Percentiles rank a stretch among this genome's conserved stretches.
Conservation (phyloP, 768 basidiomycete genomes). For the Rhizopogon vinicolor region DNA sequence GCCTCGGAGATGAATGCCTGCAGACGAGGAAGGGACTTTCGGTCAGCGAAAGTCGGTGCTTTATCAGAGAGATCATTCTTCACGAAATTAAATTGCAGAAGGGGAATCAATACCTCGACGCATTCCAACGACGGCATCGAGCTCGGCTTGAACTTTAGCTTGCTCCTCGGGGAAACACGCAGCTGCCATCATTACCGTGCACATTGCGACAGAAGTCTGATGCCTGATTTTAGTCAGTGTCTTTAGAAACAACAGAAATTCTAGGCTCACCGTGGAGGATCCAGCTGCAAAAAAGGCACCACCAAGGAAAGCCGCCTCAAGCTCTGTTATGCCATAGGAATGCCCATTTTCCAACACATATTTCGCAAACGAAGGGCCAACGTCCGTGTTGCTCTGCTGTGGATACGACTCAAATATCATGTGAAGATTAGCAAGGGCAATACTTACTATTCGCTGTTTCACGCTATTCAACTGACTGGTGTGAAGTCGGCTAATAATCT, state of each 20-base stretch:
- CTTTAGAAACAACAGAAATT: not conserved
- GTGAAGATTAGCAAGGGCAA: not conserved
- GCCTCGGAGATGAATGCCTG: conserved; percentile 1
- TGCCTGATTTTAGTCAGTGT: not conserved
- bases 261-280: conserved; percentile 36
- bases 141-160: conserved; percentile 38
- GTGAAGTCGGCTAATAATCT: no score
- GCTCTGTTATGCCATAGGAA: conserved; percentile 41
- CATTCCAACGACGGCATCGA: conserved; percentile 42
- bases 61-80: not conserved
- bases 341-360: conserved; percentile 45
- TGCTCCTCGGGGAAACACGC: no score
- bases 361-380: conserved; percentile 36
- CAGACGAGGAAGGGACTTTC: conserved; percentile 21
- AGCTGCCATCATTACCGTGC: conserved; percentile 19
- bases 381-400: not conserved
- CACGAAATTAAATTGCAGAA: not conserved
- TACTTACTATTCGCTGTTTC: conserved; percentile 33
- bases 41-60: conserved; percentile 30
- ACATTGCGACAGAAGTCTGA: conserved; percentile 45
- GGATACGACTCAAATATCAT: not conserved
- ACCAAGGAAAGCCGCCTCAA: conserved; percentile 50
- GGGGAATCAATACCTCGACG: conserved; percentile 6
- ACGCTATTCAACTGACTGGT: conserved; percentile 34
- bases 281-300: conserved; percentile 58